phyloP scores from a whole-genome alignment of 1,139 yeast genomes.

The Lodderomyces pseudojiufengensis region DNA sequence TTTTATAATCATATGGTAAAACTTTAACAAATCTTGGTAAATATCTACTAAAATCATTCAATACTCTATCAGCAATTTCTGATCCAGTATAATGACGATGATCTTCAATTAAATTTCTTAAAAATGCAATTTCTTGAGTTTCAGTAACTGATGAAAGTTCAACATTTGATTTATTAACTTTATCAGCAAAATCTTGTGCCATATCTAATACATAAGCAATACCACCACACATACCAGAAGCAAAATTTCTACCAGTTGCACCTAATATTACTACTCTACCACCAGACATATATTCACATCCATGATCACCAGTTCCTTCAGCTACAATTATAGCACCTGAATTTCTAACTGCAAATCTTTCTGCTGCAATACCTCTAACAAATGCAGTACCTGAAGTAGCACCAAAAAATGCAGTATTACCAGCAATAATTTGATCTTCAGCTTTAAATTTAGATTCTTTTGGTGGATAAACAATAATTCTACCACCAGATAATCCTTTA shows the following conservation, averaged over 20 bases:
- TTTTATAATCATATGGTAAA: constrained; percentile 86
- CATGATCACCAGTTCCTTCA: constrained; percentile 98
- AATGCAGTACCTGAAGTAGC: constrained; percentile 95
- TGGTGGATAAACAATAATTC: constrained; percentile 90
- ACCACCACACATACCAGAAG: constrained; percentile 99
- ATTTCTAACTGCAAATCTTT: constrained; percentile 96
- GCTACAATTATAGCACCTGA: constrained; percentile 97
- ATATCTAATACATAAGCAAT: constrained; percentile 94
- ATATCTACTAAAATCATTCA: constrained; percentile 83
- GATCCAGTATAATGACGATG: constrained; percentile 94
- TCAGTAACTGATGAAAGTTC: constrained; percentile 75
- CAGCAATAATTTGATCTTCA: constrained; percentile 93
- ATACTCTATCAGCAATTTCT: constrained; percentile 78
- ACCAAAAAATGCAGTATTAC: constrained; percentile 97
- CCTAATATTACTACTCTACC: constrained; percentile 96
- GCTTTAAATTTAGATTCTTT: constrained; percentile 79
- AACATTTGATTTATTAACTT: constrained; percentile 79
- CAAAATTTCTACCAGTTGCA: constrained; percentile 89
- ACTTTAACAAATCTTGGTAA: constrained; percentile 91
- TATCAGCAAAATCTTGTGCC: constrained; percentile 84
- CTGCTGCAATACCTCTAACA: constrained; percentile 97
- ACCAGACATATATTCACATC: constrained; percentile 99
- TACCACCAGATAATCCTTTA: constrained; percentile 95
- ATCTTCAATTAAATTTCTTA: constrained; percentile 90
- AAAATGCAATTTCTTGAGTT: constrained; percentile 90